Evolutionary conservation across 352 stramenopile genomes (phyloP), one percentile per base, ranked within the genome.

Genomic region (Phytophthora boehmeriae): DNA sequence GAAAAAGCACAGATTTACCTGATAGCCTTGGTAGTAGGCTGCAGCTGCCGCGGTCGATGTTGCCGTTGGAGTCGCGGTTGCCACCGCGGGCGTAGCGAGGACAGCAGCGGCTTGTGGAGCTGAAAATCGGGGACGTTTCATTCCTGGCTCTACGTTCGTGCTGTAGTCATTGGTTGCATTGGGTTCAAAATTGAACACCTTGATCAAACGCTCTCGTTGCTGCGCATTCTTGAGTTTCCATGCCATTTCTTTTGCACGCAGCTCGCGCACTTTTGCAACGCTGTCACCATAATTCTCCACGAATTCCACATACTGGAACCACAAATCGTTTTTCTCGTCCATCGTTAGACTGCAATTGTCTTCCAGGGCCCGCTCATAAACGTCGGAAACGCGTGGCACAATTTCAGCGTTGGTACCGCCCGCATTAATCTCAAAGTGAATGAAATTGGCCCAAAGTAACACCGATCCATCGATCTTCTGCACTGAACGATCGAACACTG

Each of bases 321-420:
- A 93, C 54, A 93, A 39, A 54, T 93, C 84, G 48, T 85, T 91
- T 58, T 93, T 93, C 63, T 91, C 84, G 34, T 89, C 69, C 59
- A 80, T 83, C 27, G 58, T 72, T 14, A 93, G 61, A 28, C 75
- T 70, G 39, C 68, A 80, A 49, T 55, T 78, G 41, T 90, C 80
- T 13, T 76, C 59, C 1, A 93, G 59, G 0, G 81, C 81, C 35
- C 55, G 59, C 30, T 85, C 58, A 42, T 76, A 93, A 11, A 91
- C 48, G 19, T 55, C 52, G 25, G 56, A 42, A n/a, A 90, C 76
- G 11, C 73, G 66, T 28, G 63, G 36, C 32, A 88, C 74, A 10
- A 85, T 23, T 38, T 78, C 60, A 44, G 73, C 25, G 27, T 41
- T 61, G 9, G 51, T 57, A 8, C 38, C 55, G 20, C 52, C 49